These are phyloP conservation scores for Trichoderma asperelloides DNA, from an alignment of 495 filamentous ascomycete species.

Conservation along the genomic window DNA sequence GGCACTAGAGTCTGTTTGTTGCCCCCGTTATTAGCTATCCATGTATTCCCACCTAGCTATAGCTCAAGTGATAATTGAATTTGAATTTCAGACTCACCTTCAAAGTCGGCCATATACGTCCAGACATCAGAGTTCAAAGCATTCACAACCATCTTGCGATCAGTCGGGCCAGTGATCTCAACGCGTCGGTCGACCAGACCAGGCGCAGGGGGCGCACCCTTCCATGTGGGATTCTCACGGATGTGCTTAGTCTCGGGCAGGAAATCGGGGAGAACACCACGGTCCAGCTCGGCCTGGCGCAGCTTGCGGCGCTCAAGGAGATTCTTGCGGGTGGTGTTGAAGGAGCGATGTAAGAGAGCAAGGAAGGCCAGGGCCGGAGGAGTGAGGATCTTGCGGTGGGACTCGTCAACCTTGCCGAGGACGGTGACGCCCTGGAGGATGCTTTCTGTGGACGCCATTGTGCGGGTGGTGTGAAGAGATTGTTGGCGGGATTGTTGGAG, in stretches of 20 bases:
- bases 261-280: conserved; percentile 86
- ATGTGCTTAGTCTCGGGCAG: conserved; percentile 93
- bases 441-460: conserved; percentile 61
- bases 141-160: conserved; percentile 99
- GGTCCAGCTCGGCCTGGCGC: conserved; percentile 92
- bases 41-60: not conserved
- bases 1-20: conserved; percentile 72
- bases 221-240: conserved; percentile 90
- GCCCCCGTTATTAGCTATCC: not conserved
- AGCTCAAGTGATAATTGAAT: not conserved
- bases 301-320: conserved; percentile 77
- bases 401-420: conserved; percentile 65
- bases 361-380: conserved; percentile 89
- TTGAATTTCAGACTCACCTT: conserved; percentile 53
- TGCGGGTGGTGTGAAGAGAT: conserved; percentile 17
- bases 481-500: not conserved
- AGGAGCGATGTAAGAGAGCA: conserved; percentile 85
- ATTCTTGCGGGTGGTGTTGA: conserved; percentile 83
- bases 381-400: conserved; percentile 82
- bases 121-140: conserved; percentile 94
- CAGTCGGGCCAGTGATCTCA: conserved; percentile 98
- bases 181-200: conserved; percentile 89
- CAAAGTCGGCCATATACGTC: conserved; percentile 99
- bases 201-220: conserved; percentile 85
- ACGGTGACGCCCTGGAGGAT: conserved; percentile 85